phyloP scores from a whole-genome alignment of 2,329 filamentous ascomycete species.

The Kalaharituber pfeilii region DNA sequence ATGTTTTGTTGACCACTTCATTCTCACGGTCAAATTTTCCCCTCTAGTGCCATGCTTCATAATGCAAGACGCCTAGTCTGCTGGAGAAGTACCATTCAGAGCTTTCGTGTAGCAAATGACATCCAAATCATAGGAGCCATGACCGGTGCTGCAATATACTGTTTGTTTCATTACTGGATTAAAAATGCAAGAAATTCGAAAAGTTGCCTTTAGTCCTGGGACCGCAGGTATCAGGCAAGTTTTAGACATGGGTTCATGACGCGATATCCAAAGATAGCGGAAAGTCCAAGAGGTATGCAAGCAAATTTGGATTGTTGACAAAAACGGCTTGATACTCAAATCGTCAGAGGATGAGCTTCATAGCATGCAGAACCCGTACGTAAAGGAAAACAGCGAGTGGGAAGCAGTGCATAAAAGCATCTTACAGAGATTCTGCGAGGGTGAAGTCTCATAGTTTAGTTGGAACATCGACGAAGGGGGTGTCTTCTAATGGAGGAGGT shows the following conservation, averaged over 20 bases:
- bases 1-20: conserved; percentile 37
- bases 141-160: conserved; percentile 63
- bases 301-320: conserved; percentile 53
- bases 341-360: conserved; percentile 47
- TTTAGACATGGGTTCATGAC: conserved; percentile 64
- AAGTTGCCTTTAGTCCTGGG: conserved; percentile 65
- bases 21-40: conserved; percentile 48
- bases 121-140: conserved; percentile 81
- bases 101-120: conserved; percentile 79
- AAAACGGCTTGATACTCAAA: conserved; percentile 55
- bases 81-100: conserved; percentile 56
- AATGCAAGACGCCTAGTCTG: conserved; percentile 62
- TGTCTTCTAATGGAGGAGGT: conserved; percentile 58
- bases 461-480: conserved; percentile 64
- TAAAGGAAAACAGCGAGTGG: conserved; percentile 48
- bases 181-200: conserved; percentile 48
- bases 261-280: conserved; percentile 53
- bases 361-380: conserved; percentile 48
- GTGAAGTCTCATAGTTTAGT: conserved; percentile 68
- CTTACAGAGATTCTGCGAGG: conserved; percentile 45
- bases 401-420: conserved; percentile 37
- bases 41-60: conserved; percentile 66
- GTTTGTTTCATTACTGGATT: conserved; percentile 51
- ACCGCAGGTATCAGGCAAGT: conserved; percentile 56
- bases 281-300: conserved; percentile 55